Conservation (phyloP, 2,329 filamentous ascomycete genomes). For the Colletotrichum tabaci region DNA sequence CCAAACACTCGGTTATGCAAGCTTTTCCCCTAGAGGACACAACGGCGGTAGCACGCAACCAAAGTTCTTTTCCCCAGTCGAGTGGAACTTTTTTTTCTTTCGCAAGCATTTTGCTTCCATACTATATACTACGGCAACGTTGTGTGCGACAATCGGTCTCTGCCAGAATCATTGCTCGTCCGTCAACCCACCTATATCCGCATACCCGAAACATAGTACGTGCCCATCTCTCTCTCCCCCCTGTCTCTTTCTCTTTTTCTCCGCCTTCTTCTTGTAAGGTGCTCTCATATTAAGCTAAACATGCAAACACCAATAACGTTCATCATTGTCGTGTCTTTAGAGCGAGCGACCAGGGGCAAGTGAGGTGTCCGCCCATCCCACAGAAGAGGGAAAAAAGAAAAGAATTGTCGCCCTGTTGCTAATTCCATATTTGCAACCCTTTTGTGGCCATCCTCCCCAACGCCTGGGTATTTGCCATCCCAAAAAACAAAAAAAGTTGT, state of each 20-base stretch:
- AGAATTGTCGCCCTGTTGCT: conserved; percentile 1
- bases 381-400: background rate
- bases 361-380: no score
- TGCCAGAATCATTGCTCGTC: background rate
- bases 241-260: background rate
- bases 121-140: background rate
- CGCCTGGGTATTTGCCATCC: conserved; percentile 42
- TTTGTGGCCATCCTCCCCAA: conserved; percentile 26
- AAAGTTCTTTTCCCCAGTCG: background rate
- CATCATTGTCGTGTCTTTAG: background rate
- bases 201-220: background rate
- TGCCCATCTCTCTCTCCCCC: background rate
- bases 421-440: conserved; percentile 21
- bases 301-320: background rate
- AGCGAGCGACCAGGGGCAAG: background rate
- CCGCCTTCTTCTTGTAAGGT: background rate
- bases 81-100: background rate
- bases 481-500: conserved; percentile 25
- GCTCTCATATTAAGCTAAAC: background rate
- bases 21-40: background rate
- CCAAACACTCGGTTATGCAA: background rate
- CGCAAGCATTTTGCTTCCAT: no score
- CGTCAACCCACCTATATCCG: no score
- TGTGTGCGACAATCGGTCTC: background rate
- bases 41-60: background rate